Evolutionary conservation across 2,329 filamentous ascomycete species (phyloP).

Genomic region (Stenocarpella maydis): DNA sequence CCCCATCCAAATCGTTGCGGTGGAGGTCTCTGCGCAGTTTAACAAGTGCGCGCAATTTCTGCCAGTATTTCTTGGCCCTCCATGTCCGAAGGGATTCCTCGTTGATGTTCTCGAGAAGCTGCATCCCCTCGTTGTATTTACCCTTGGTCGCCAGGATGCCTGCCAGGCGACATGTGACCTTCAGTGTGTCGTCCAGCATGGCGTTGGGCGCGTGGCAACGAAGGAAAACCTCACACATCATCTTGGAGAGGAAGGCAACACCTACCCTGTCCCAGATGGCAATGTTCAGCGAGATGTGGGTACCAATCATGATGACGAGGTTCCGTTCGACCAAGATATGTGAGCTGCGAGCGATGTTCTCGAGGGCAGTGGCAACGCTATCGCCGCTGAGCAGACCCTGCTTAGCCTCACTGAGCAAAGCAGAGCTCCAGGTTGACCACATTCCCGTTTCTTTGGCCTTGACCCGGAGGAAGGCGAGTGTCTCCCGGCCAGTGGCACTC

Average conservation of each 20-base stretch:
- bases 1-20: slow-evolving; percentile 60
- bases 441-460: slow-evolving; percentile 88
- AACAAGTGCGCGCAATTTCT: slow-evolving; percentile 71
- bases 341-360: slow-evolving; percentile 82
- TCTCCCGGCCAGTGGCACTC: slow-evolving; percentile 81
- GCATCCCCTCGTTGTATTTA: slow-evolving; percentile 73
- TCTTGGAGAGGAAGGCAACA: slow-evolving; percentile 60
- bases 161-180: slow-evolving; percentile 75
- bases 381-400: slow-evolving; percentile 77
- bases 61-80: slow-evolving; percentile 79
- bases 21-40: slow-evolving; percentile 71
- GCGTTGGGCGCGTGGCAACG: slow-evolving; percentile 70
- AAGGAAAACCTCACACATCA: slow-evolving; percentile 77
- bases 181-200: slow-evolving; percentile 79
- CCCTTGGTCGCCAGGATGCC: slow-evolving; percentile 73
- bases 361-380: slow-evolving; percentile 70
- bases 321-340: slow-evolving; percentile 83
- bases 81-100: slow-evolving; percentile 68
- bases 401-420: slow-evolving; percentile 86
- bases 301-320: slow-evolving; percentile 75
- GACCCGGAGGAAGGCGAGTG: slow-evolving; percentile 80
- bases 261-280: slow-evolving; percentile 82
- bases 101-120: slow-evolving; percentile 59
- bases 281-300: slow-evolving; percentile 76
- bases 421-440: slow-evolving; percentile 84